Conservation (phyloP, 2,329 filamentous ascomycete genomes). For the Clonostachys solani region DNA sequence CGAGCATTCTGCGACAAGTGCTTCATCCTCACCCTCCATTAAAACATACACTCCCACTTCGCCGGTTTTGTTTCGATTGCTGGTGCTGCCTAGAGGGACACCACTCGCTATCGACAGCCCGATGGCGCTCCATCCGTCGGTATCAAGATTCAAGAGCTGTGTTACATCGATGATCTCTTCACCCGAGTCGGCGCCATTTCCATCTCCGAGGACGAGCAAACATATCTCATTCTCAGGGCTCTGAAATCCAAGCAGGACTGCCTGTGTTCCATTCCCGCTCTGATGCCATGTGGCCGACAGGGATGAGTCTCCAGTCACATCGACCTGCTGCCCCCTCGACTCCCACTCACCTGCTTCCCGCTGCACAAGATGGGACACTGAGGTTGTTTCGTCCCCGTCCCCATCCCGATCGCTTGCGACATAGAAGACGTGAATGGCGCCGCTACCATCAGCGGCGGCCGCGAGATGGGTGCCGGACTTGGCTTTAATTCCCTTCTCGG, state of each 20-base stretch:
- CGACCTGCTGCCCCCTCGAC: slow-evolving; percentile 1
- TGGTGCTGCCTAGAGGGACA: too few species aligned
- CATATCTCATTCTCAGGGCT: not conserved
- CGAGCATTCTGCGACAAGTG: slow-evolving; percentile 1
- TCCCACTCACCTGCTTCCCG: slow-evolving; percentile 8
- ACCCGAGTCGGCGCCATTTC: not conserved
- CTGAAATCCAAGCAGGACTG: slow-evolving; percentile 8
- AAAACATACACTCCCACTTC: slow-evolving; percentile 1
- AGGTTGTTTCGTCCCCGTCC: not conserved
- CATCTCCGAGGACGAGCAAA: not conserved
- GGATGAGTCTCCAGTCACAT: slow-evolving; percentile 3
- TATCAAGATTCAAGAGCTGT: not conserved
- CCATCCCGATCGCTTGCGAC: slow-evolving; percentile 3
- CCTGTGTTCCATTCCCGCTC: slow-evolving; percentile 1
- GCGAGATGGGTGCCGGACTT: slow-evolving; percentile 11
- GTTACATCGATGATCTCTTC: not conserved
- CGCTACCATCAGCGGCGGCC: slow-evolving; percentile 7
- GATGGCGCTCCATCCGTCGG: slow-evolving; percentile 4
- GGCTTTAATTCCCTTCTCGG: not conserved
- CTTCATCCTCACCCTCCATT: slow-evolving; percentile 5
- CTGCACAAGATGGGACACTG: slow-evolving; percentile 7
- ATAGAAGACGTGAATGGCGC: slow-evolving; percentile 13
- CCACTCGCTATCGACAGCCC: slow-evolving; percentile 2
- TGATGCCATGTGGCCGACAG: slow-evolving; percentile 12
- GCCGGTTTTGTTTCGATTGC: not conserved